Evolutionary conservation across 306 rosid species (phyloP), one percentile per base, ranked within the genome.

Genomic region (Psophocarpus tetragonolobus): DNA sequence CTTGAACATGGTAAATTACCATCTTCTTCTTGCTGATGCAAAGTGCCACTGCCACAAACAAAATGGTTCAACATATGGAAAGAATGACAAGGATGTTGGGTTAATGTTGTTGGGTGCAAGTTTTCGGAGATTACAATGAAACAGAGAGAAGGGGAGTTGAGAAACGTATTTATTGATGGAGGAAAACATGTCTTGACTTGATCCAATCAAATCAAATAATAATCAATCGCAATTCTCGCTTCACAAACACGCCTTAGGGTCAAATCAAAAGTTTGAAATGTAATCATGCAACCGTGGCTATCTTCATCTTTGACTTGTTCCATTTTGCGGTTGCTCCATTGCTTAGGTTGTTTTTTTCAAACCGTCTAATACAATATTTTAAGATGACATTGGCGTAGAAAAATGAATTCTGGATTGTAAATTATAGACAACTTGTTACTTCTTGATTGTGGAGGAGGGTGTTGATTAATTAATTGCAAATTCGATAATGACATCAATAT

Each of bases 1-100:
- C 87, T 78, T 0, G 90, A 86, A 78, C 79, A n/a, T 79, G 80
- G 26, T 14, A 20, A 71, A 47, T 8, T n/a, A n/a, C n/a, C 86
- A 45, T 82, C 78, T 45, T 87, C 87, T 73, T 81, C 89, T 73
- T 78, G 60, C 0, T 56, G 79, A 23, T 76, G 86, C 53, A 86
- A 79, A 38, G 38, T 51, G 50, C 87, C 98, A 39, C 35, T 61
- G 45, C 87, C 98, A 15, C 98, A 93, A 45, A 83, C 38, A 9
- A 87, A 80, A 76, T 73, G 64, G 57, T 53, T 89, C 41, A 87
- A 44, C 98, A 88, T 93, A 0, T 42, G 70, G 65, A 7, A 54
- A 71, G 30, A 29, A 7, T 32, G 15, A 42, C 33, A 23, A 3
- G 48, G 42, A n/a, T 45, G 15, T 74, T 47, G 51, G 48, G 68